phyloP scores from a whole-genome alignment of 768 basidiomycete species.

The Leccinum subgranulosum region DNA sequence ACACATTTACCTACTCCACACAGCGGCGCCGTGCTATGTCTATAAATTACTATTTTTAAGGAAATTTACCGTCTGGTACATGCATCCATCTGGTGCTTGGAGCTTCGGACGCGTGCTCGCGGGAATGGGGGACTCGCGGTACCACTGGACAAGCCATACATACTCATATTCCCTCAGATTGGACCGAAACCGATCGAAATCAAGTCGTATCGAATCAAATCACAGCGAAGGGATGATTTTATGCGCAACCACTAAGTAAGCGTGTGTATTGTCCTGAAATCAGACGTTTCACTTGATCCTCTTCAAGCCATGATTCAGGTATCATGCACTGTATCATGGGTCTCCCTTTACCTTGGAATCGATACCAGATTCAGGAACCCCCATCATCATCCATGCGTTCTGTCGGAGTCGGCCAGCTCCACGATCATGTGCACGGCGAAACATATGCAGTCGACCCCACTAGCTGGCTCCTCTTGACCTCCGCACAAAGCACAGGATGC shows the following conservation, averaged over 20 bases:
- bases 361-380: not conserved
- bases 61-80: not conserved
- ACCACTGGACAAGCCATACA: not conserved
- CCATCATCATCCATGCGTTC: not conserved
- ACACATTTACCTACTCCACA: not conserved
- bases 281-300: not conserved
- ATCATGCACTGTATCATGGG: not conserved
- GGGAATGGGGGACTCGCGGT: not conserved
- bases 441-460: not conserved
- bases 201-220: not conserved
- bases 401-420: not conserved
- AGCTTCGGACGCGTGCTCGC: not conserved
- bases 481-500: not conserved
- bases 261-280: not conserved
- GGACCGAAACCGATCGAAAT: not conserved
- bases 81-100: not conserved
- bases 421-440: not conserved
- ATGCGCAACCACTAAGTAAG: not conserved
- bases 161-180: not conserved
- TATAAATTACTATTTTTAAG: not conserved
- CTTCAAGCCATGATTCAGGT: too few relatives aligned
- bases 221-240: not conserved
- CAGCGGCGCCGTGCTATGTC: not conserved
- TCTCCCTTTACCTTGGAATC: not conserved
- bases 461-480: not conserved